Conservation (phyloP, 345 rosid species). For the Clarkia xantiana region DNA sequence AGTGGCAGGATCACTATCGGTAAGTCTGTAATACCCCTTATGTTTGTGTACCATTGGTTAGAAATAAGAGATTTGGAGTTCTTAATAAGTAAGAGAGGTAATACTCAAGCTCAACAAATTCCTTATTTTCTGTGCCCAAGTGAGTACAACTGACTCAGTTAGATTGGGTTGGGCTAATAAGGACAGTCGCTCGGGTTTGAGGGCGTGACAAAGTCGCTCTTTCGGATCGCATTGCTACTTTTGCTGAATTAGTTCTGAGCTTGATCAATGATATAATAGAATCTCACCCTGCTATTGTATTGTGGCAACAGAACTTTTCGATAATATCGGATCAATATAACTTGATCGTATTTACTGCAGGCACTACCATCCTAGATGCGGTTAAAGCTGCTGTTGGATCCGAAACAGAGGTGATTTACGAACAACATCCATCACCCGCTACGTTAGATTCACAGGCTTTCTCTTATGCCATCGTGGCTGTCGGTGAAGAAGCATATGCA, state of each 20-base stretch:
- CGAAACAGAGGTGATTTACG: slow-evolving; percentile 49
- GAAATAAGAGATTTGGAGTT: no score
- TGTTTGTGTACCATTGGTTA: no score
- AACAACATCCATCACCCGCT: slow-evolving; percentile 38
- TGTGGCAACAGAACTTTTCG: not conserved
- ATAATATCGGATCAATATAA: no score
- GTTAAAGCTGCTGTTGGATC: slow-evolving; percentile 43
- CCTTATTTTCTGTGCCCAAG: no score
- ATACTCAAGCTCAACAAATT: no score
- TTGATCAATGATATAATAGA: not conserved
- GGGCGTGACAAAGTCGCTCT: no score
- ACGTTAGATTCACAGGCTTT: slow-evolving; percentile 28
- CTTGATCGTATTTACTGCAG: slow-evolving; percentile 16
- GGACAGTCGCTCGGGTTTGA: no score
- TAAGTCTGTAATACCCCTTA: no score
- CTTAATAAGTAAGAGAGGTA: no score
- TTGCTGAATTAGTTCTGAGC: no score
- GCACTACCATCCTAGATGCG: slow-evolving; percentile 74
- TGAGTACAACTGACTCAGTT: no score
- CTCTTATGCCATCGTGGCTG: slow-evolving; percentile 57
- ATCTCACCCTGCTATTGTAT: not conserved
- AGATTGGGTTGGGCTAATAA: no score
- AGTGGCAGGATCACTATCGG: slow-evolving; percentile 81
- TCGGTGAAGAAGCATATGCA: slow-evolving; percentile 74
- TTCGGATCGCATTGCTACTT: not conserved